phyloP scores from a whole-genome alignment of 345 rosid genomes.

The Isatis tinctoria region DNA sequence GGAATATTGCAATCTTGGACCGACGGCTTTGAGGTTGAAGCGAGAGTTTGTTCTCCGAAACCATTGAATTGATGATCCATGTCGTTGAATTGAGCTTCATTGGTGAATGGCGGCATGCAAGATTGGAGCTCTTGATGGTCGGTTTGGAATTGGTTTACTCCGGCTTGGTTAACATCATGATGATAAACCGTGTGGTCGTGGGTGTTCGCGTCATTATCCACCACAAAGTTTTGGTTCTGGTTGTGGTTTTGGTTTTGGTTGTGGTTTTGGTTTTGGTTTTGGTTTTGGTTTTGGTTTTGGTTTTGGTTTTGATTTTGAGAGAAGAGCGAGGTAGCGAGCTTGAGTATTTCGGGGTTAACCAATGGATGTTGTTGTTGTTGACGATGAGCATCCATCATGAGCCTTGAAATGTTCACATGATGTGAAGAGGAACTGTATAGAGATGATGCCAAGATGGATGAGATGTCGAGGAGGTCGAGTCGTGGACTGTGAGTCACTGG shows the following conservation, averaged over 20 bases:
- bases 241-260: too few species aligned
- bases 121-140: conserved; percentile 40
- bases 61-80: conserved; percentile 1
- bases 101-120: conserved; percentile 30
- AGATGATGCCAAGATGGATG: conserved; percentile 51
- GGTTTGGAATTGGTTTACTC: conserved; percentile 20
- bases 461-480: conserved; percentile 67
- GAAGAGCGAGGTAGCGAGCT: conserved; percentile 24
- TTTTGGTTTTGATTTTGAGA: conserved; percentile 30
- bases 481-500: conserved; percentile 79
- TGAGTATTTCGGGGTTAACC: conserved; percentile 37
- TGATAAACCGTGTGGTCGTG: not conserved
- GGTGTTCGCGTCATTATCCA: not conserved
- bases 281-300: too few species aligned
- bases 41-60: conserved; percentile 23
- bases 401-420: conserved; percentile 45
- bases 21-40: conserved; percentile 14
- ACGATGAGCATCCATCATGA: conserved; percentile 41
- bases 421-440: conserved; percentile 41
- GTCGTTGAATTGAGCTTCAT: conserved; percentile 28
- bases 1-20: conserved; percentile 33
- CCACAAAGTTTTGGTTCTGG: conserved; percentile 6
- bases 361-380: conserved; percentile 19
- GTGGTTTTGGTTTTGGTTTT: too few species aligned
- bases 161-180: conserved; percentile 10